These are phyloP conservation scores for Phallus indusiatus DNA, from an alignment of 768 basidiomycete species.

Conservation along the genomic window DNA sequence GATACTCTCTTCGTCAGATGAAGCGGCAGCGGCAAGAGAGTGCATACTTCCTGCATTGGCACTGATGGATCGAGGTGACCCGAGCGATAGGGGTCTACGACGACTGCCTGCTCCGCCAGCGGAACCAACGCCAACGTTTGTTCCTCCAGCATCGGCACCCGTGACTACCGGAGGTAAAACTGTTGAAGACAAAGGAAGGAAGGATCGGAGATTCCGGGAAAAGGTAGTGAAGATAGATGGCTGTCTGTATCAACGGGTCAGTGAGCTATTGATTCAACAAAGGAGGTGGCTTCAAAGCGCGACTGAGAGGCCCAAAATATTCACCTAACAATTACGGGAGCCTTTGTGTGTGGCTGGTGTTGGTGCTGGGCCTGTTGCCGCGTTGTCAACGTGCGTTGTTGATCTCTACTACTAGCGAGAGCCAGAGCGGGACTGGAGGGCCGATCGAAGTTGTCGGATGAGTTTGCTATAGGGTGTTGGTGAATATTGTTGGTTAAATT, in stretches of 20 bases:
- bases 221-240: conserved; percentile 42
- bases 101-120: conserved; percentile 20
- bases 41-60: conserved; percentile 14
- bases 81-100: conserved; percentile 38
- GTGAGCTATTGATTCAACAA: not conserved
- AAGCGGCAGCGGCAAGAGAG: conserved; percentile 12
- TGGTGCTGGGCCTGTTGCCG: not conserved
- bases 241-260: conserved; percentile 25
- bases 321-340: conserved; percentile 5
- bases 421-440: not conserved
- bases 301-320: not conserved
- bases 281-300: not conserved
- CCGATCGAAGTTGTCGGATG: not conserved
- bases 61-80: conserved; percentile 16
- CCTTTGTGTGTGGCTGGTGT: conserved; percentile 2
- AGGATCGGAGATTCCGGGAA: conserved; percentile 43
- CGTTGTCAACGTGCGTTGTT: not conserved
- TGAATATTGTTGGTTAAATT: not conserved
- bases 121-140: not conserved
- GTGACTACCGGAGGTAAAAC: not conserved
- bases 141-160: not conserved
- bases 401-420: not conserved
- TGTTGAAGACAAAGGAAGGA: conserved; percentile 32
- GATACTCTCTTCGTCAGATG: conserved; percentile 28
- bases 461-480: not conserved